A percentile compares a stretch with the other conserved stretches of the same genome.
phyloP scores from a whole-genome alignment of 495 filamentous ascomycete genomes.

The Oidiodendron maius region DNA sequence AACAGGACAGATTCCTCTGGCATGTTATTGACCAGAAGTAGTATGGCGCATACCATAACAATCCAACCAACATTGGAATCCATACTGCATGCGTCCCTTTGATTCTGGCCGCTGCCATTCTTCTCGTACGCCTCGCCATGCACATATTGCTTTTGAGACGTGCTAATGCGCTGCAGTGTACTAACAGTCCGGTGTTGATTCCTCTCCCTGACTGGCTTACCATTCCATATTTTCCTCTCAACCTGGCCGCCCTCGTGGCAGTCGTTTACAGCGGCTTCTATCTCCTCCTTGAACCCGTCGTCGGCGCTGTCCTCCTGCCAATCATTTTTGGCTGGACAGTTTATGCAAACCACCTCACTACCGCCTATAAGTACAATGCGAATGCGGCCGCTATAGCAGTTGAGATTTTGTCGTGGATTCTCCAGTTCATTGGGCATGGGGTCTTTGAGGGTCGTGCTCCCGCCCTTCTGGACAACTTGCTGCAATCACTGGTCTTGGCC shows the following conservation, averaged over 20 bases:
- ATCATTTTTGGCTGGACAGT: conserved; percentile 69
- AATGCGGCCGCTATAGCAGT: conserved; percentile 67
- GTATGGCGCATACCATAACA: conserved; percentile 95
- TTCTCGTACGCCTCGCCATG: conserved; percentile 57
- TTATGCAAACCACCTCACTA: conserved; percentile 65
- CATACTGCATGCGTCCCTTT: conserved; percentile 86
- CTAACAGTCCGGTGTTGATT: conserved; percentile 70
- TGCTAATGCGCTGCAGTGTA: conserved; percentile 45
- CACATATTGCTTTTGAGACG: background rate
- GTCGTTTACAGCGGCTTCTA: conserved; percentile 72
- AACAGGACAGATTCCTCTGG: background rate
- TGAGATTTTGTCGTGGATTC: conserved; percentile 71
- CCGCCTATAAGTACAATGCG: conserved; percentile 54
- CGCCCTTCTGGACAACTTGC: conserved; percentile 81
- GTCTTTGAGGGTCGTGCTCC: conserved; percentile 84
- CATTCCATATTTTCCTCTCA: conserved; percentile 71
- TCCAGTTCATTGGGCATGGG: conserved; percentile 89
- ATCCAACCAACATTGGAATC: conserved; percentile 83
- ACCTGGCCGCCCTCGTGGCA: conserved; percentile 70
- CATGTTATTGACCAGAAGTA: conserved; percentile 27
- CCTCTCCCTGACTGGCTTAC: conserved; percentile 63
- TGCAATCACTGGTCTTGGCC: conserved; percentile 88
- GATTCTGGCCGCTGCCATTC: conserved; percentile 72
- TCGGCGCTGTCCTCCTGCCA: conserved; percentile 66
- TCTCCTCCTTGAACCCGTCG: conserved; percentile 88